Evolutionary conservation across 169 alveolate genomes (phyloP).

Genomic region (Theileria equi): DNA sequence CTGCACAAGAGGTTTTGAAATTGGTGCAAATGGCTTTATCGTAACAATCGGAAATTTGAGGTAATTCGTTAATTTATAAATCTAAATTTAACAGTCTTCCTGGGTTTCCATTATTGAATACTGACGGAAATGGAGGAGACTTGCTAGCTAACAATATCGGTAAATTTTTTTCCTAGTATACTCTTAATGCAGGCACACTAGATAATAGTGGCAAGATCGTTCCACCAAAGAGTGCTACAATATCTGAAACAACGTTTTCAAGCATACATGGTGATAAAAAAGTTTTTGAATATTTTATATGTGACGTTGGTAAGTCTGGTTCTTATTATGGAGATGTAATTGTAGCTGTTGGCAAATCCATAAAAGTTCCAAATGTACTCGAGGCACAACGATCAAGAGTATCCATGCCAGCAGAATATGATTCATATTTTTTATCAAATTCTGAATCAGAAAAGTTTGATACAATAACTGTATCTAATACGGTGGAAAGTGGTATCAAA

Average conservation of each 20-base stretch:
- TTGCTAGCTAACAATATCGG: conserved; percentile 13
- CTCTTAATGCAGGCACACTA: conserved; percentile 22
- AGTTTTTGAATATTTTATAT: conserved; percentile 81
- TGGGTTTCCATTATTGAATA: conserved; percentile 21
- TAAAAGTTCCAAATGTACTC: conserved; percentile 59
- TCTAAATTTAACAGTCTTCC: conserved; percentile 7
- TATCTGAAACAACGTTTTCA: conserved; percentile 29
- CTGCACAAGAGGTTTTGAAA: conserved; percentile 81
- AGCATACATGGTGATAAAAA: conserved; percentile 79
- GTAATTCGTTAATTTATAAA: conserved; percentile 53
- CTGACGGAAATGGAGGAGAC: conserved; percentile 14
- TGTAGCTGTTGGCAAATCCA: conserved; percentile 64
- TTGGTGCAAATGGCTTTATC: conserved; percentile 79
- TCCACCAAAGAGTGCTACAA: conserved; percentile 41
- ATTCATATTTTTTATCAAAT: conserved; percentile 75
- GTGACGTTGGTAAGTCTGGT: conserved; percentile 85
- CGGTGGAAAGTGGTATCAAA: conserved; percentile 25
- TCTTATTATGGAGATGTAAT: not conserved
- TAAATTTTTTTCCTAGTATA: not conserved
- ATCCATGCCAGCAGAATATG: conserved; percentile 75
- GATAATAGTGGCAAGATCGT: conserved; percentile 38
- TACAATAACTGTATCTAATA: conserved; percentile 49
- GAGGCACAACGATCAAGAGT: conserved; percentile 58
- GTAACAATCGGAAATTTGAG: conserved; percentile 84
- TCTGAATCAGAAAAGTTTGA: conserved; percentile 71